Evolutionary conservation across 2,329 filamentous ascomycete genomes (phyloP).

Genomic region (Fusarium odoratissimum): DNA sequence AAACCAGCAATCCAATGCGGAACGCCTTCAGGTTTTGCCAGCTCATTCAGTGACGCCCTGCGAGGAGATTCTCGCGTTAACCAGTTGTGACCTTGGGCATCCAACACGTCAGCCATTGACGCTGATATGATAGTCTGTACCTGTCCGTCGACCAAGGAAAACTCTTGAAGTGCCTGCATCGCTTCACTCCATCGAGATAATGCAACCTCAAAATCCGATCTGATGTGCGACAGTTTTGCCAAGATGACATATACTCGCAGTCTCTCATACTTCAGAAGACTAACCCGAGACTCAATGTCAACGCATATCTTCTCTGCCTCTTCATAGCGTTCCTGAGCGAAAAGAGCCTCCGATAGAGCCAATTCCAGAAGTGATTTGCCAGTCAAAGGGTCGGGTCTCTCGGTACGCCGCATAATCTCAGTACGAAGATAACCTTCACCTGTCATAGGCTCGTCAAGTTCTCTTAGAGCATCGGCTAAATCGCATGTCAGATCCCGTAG

Average conservation of each 20-base stretch:
- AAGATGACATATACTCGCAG: slow-evolving; percentile 32
- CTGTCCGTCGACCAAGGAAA: slow-evolving; percentile 32
- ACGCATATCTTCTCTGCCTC: slow-evolving; percentile 33
- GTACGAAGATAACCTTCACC: slow-evolving; percentile 28
- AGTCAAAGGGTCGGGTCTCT: slow-evolving; percentile 17
- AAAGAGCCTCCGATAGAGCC: slow-evolving; percentile 35
- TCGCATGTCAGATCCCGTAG: slow-evolving; percentile 38
- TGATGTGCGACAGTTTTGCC: slow-evolving; percentile 34
- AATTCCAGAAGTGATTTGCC: slow-evolving; percentile 36
- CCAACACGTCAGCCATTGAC: slow-evolving; percentile 34
- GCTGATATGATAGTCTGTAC: slow-evolving; percentile 35
- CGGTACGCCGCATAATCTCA: slow-evolving; percentile 26
- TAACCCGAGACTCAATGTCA: slow-evolving; percentile 20
- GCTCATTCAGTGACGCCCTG: slow-evolving; percentile 27
- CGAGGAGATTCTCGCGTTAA: slow-evolving; percentile 35
- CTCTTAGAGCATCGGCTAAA: slow-evolving; percentile 36
- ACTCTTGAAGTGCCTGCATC: slow-evolving; percentile 37
- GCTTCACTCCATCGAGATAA: slow-evolving; percentile 37
- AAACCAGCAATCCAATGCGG: slow-evolving; percentile 39
- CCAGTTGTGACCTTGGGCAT: slow-evolving; percentile 38
- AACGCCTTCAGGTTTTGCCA: slow-evolving; percentile 37
- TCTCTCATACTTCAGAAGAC: slow-evolving; percentile 37
- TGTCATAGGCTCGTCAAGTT: slow-evolving; percentile 28
- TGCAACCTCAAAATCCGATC: slow-evolving; percentile 30
- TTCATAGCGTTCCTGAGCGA: slow-evolving; percentile 31